Percentiles rank a stretch among this genome's conserved stretches.
Evolutionary conservation across 805 yeast genomes (phyloP).

Genomic region (Torulaspora franciscae): DNA sequence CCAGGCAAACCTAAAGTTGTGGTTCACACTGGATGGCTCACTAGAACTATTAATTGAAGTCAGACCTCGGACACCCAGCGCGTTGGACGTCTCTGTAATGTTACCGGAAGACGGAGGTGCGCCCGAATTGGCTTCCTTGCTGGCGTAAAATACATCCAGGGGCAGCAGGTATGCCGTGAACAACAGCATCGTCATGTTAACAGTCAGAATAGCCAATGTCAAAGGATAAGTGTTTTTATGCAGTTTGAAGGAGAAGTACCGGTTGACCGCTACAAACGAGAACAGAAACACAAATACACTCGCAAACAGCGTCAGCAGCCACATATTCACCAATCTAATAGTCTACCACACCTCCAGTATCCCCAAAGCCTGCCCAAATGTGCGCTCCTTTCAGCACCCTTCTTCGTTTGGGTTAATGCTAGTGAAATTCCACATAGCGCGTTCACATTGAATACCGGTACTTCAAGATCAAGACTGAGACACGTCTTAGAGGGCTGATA

Average conservation of each 20-base stretch:
- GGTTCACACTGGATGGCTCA: slow-evolving; percentile 1
- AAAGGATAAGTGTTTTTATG: slow-evolving; percentile 27
- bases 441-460: no score
- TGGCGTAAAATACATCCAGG: slow-evolving; percentile 25
- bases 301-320: slow-evolving; percentile 10
- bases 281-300: slow-evolving; percentile 6
- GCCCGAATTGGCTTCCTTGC: slow-evolving; percentile 6
- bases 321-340: slow-evolving; percentile 4
- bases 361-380: neutral
- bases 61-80: neutral
- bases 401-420: no score
- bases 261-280: slow-evolving; percentile 24
- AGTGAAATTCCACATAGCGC: no score
- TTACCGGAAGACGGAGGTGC: slow-evolving; percentile 1
- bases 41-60: neutral
- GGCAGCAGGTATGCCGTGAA: slow-evolving; percentile 32
- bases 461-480: no score
- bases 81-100: neutral
- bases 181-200: slow-evolving; percentile 28
- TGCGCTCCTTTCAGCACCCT: no score
- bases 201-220: slow-evolving; percentile 18
- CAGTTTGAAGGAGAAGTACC: slow-evolving; percentile 30
- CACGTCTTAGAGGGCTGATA: no score
- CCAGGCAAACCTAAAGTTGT: slow-evolving; percentile 24
- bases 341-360: neutral